Percentiles rank a stretch among this genome's conserved stretches.
Evolutionary conservation across 208 protist genomes (phyloP).

Genomic region (Leishmania martiniquensis): DNA sequence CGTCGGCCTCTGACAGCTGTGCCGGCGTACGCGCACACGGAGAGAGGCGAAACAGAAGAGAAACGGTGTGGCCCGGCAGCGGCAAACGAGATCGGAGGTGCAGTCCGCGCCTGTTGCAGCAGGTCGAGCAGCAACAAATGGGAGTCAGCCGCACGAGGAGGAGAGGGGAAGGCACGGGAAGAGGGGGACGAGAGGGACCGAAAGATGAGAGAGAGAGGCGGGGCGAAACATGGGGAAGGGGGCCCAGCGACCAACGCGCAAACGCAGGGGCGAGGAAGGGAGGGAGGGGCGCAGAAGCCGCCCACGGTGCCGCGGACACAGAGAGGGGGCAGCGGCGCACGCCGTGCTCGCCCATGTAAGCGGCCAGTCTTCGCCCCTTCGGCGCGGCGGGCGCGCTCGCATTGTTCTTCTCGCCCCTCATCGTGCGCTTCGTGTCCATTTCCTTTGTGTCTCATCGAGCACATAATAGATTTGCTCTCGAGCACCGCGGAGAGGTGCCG

Average conservation of each 20-base stretch:
- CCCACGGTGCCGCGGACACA: too few relatives aligned
- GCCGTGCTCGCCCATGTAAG: not conserved
- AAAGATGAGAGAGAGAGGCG: not conserved
- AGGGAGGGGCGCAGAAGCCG: not conserved
- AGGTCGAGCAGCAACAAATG: not conserved
- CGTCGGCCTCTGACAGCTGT: not conserved
- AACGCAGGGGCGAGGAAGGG: not conserved
- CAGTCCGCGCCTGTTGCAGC: not conserved
- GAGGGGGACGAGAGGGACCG: not conserved
- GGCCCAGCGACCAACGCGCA: not conserved
- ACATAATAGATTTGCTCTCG: not conserved
- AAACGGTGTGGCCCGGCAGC: not conserved
- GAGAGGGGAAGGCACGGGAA: not conserved
- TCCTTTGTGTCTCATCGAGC: not conserved
- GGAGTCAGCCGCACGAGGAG: not conserved
- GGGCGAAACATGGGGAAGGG: not conserved
- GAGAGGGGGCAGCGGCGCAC: not conserved
- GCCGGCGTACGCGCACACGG: not conserved
- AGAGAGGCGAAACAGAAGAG: not conserved
- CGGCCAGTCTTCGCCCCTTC: not conserved
- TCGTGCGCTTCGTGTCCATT: not conserved
- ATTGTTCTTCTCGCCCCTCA: not conserved
- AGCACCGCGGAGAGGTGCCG: not conserved
- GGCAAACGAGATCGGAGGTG: not conserved
- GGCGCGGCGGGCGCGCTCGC: not conserved